Evolutionary conservation across 2,329 filamentous ascomycete species (phyloP), one percentile per base, ranked within the genome.

Genomic region (Talaromyces sp.): DNA sequence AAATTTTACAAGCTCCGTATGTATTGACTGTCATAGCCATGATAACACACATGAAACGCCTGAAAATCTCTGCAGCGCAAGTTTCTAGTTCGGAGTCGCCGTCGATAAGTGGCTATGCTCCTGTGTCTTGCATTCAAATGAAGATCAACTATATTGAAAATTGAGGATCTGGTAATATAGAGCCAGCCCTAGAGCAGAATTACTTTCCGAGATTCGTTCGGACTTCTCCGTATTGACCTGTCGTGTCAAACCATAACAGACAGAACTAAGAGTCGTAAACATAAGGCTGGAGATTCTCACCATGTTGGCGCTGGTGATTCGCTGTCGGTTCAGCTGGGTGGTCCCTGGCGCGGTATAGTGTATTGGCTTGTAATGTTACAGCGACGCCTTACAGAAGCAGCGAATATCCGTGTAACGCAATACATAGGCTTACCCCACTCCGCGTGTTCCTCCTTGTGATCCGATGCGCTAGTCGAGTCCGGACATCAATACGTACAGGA

Each of bases 361-460:
- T 54, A 54, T 54, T 22, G 50, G 10, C 31, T 35, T 54, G 50
- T 54, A 35, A 35, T 7, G 14, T 14, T 27, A 49, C 22, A 37
- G 35, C 9, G 10, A 37, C 9, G 35, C 22, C 43, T 24, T 47
- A 47, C 22, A 39, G 39, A 10, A 13, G 35, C 7, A 37, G 9
- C 9, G 35, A 3, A 3, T 10, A 10, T 37, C 35, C 7, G 56
- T 58, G 37, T 31, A 31, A 31, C 7, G 56, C 39, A 49, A 43
- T 31, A 31, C 27, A 43, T 37, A 31, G 19, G n/a, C 10, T 35
- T 50, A 19, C 60, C 60, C 60, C 60, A 62, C 60, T 62, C 45
- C 59, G 59, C 45, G 45, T 41, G 45, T 52, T 52, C 33, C 19
- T 37, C 22, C 8, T 22, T 22, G 22, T 13, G 14, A 16, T 16